These are phyloP conservation scores for Pulveroboletus sp. DNA, from an alignment of 768 basidiomycete species.

Conservation along the genomic window DNA sequence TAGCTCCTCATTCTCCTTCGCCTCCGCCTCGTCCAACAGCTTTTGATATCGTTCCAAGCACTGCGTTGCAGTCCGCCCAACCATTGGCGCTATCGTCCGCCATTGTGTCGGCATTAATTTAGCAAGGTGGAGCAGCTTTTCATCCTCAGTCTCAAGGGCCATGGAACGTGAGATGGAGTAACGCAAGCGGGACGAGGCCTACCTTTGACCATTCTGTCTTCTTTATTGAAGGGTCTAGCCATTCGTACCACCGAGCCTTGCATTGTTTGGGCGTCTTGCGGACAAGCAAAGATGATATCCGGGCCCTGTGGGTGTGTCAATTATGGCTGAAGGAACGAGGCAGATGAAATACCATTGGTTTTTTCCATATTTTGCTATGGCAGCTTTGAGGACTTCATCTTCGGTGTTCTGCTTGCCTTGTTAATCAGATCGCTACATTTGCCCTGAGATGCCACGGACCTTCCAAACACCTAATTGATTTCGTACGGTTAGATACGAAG, in stretches of 20 bases:
- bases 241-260: conserved; percentile 99
- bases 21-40: conserved; percentile 93
- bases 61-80: conserved; percentile 95
- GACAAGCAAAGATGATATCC: conserved; percentile 95
- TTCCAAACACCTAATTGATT: conserved; percentile 69
- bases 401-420: conserved; percentile 69
- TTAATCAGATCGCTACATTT: not conserved
- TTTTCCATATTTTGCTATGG: conserved; percentile 96
- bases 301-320: conserved; percentile 57
- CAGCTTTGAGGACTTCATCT: conserved; percentile 98
- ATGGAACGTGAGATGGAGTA: not conserved
- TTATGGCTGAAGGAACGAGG: not conserved
- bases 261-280: conserved; percentile 99
- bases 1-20: conserved; percentile 92
- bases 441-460: conserved; percentile 36
- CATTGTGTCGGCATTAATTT: conserved; percentile 99
- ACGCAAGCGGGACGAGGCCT: conserved; percentile 8
- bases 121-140: conserved; percentile 94
- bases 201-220: conserved; percentile 99
- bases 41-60: conserved; percentile 99
- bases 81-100: conserved; percentile 98
- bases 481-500: conserved; percentile 1
- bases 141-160: conserved; percentile 79
- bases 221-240: conserved; percentile 98
- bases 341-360: conserved; percentile 70